phyloP scores from a whole-genome alignment of 2,329 filamentous ascomycete species.

The Chaetomiaceae sp. region DNA sequence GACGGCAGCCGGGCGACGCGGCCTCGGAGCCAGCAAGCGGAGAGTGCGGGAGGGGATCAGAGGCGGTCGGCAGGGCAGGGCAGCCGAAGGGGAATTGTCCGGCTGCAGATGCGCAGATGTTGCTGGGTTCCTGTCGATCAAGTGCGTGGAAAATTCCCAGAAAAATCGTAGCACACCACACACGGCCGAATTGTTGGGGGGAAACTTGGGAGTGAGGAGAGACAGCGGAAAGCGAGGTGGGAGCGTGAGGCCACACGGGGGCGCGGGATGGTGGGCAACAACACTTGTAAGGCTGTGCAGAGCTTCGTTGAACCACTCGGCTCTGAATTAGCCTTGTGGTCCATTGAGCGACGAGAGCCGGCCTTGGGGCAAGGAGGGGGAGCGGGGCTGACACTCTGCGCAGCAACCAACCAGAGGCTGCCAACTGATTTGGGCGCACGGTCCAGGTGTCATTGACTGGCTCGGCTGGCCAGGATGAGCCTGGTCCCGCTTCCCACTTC shows the following conservation, averaged over 20 bases:
- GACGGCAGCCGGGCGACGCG: neutral
- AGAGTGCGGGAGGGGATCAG: neutral
- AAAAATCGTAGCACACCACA: neutral
- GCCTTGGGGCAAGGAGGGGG: slow-evolving; percentile 8
- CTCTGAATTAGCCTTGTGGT: slow-evolving; percentile 29
- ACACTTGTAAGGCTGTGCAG: slow-evolving; percentile 27
- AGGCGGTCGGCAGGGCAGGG: neutral
- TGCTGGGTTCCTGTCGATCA: neutral
- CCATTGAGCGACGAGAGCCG: slow-evolving; percentile 7
- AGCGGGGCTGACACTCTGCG: slow-evolving; percentile 22
- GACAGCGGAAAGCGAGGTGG: slow-evolving; percentile 3
- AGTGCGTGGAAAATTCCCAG: neutral
- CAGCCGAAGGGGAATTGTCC: neutral
- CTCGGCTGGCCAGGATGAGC: slow-evolving; percentile 7
- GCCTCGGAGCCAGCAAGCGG: neutral
- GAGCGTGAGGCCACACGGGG: slow-evolving; percentile 9
- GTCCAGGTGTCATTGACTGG: slow-evolving; percentile 14
- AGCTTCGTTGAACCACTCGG: slow-evolving; percentile 22
- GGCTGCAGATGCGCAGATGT: slow-evolving; percentile 1
- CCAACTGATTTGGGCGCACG: slow-evolving; percentile 16
- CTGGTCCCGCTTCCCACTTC: neutral
- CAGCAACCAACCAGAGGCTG: slow-evolving; percentile 19
- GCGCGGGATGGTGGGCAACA: slow-evolving; percentile 9
- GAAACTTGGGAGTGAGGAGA: slow-evolving; percentile 7
- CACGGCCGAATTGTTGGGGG: slow-evolving; percentile 9